Base-by-base conservation (phyloP, 768 basidiomycete species). In the Rhodosporidiobolus sp. region DNA sequence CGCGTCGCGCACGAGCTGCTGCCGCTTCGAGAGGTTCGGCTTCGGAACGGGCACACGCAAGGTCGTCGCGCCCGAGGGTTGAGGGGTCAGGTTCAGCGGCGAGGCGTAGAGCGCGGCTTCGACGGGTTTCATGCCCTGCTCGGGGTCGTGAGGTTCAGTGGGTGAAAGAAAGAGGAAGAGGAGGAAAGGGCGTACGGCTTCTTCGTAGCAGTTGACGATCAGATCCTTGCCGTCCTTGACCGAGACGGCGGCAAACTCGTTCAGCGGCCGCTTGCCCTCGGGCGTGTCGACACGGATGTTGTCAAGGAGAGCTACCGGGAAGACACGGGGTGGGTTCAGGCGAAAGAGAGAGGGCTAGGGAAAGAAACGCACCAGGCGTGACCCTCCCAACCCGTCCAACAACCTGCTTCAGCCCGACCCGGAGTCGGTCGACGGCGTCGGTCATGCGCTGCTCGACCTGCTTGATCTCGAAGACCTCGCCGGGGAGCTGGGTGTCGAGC, bases 191-290 rank as follows among this genome's bases (percentile, higher is more conserved):
- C 64, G 24, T 11, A 72, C 74, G 12, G 63, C 53, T 59, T 72
- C 70, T 9, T 75, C 70, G 63, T 75, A 75, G 64, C 70, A 71
- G 8, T 59, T 61, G 3, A 75, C 74, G 56, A 75, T 32, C 4
- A 75, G 46, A 34, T 75, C 74, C 58, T 71, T 71, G n/a, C 74
- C 74, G 30, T 66, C 74, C 49, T 75, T 65, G 64, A 75, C 70
- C 0, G 70, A 63, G 43, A 75, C 74, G 17, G 70, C 46, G 26
- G 74, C 74, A 26, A 75, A 72, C 52, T 75, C 74, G 57, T 61
- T 64, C 54, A 75, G 56, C 16, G 74, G 74, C 4, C 67, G 63
- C 55, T 69, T 60, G 1, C 74, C 74, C 12, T 75, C 74, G 30
- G 71, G 62, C 24, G 60, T 38, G 5, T 75, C 70, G 34, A 75